Evolutionary conservation across 352 stramenopile species (phyloP), one percentile per base, ranked within the genome.

Genomic region (Globisporangium spinosum): DNA sequence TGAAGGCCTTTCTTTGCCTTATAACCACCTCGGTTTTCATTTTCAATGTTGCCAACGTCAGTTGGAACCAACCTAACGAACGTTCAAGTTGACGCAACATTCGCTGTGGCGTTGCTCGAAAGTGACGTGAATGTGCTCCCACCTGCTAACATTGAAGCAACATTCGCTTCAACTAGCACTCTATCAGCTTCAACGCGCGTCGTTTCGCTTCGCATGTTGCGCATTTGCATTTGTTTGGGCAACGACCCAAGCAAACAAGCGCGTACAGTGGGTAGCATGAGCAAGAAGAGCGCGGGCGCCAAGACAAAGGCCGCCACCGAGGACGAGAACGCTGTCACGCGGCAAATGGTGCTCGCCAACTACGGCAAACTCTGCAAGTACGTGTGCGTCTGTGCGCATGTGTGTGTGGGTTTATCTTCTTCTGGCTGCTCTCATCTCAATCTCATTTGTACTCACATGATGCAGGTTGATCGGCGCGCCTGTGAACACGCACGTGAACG

Each of bases 351-450:
- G 25, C 58, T 84, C 7, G 55, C 69, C 29, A 92, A 91, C 71
- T 94, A 92, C 62, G 72, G 74, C 71, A 94, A 94, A 70, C 75
- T 89, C 15, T 94, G 86, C 80, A 90, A 89, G 81, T 94, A 35
- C 25, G 60, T 61, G 2, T 2, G 38, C 17, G 3, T 20, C 3
- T 45, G 35, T 43, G 35, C 4, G 35, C 10, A 40, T 45, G n/a
- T 15, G 9, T 22, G 3, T 40, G 15, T 38, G 22, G 15, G 35
- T 15, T 40, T 45, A 3, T 45, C 38, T 45, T 45, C 38, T 5
- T 45, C 12, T 45, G 10, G 45, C 25, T 59, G 57, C 32, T 1
- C 1, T 4, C 3, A 32, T 32, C 29, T 8, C 29, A 32, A 55
- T 55, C 20, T 55, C 20, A 55, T 15, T 25, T n/a, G 2, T 55